Percentiles rank a stretch among this genome's conserved stretches.
Evolutionary conservation across 164 flowering plant species (phyloP).

Genomic region (Houttuynia cordata): DNA sequence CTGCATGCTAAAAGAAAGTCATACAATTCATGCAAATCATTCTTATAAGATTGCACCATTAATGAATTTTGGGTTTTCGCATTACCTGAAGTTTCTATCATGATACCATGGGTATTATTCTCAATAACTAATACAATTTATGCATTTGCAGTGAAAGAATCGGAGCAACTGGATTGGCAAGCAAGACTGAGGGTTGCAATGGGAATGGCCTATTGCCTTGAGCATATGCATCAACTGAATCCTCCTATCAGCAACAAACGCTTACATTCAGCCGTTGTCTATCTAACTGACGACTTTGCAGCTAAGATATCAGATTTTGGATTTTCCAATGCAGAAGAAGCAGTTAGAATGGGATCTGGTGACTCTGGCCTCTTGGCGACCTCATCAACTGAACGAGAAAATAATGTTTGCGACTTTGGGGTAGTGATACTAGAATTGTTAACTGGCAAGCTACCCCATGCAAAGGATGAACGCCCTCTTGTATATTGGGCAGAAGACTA

Average conservation of each 20-base stretch:
- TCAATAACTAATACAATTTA: no score
- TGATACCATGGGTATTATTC: not conserved
- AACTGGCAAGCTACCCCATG: constrained; percentile 45
- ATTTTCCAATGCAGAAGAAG: constrained; percentile 29
- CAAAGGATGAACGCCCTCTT: constrained; percentile 17
- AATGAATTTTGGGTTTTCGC: not conserved
- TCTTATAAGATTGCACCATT: not conserved
- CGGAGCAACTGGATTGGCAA: constrained; percentile 68
- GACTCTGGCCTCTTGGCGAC: constrained; percentile 16
- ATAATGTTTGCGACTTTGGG: constrained; percentile 55
- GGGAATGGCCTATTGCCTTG: constrained; percentile 78
- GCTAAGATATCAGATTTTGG: constrained; percentile 61
- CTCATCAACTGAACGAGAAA: constrained; percentile 18
- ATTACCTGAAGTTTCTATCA: not conserved
- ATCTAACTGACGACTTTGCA: constrained; percentile 73
- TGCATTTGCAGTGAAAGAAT: constrained; percentile 47
- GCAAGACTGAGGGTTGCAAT: constrained; percentile 54
- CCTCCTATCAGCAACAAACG: constrained; percentile 44
- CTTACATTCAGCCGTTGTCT: constrained; percentile 44
- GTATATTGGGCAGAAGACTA: constrained; percentile 30
- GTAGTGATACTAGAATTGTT: constrained; percentile 50
- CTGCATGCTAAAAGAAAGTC: no score
- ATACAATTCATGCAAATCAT: not conserved
- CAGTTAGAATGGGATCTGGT: constrained; percentile 25
- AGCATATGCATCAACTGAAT: constrained; percentile 54